Base-by-base conservation (phyloP, 768 basidiomycete genomes). In the Trametes elegans region DNA sequence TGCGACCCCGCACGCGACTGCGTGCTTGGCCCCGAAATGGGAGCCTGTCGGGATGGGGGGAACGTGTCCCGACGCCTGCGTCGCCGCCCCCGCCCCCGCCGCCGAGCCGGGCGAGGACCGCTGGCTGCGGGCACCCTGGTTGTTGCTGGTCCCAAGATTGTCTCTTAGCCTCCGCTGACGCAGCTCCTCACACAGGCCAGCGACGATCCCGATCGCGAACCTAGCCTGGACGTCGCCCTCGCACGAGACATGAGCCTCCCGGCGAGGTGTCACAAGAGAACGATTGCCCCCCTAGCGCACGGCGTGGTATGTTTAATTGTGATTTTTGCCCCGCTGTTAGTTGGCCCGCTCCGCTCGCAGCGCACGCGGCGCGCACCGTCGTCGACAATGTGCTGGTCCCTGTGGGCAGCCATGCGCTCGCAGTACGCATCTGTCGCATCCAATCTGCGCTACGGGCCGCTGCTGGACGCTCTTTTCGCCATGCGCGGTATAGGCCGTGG, bases 121-220 rank as follows among this genome's bases (percentile, higher is more conserved):
- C 27, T 27, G 10, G 10, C 6, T 10, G 36, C 29, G 23, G 28
- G 49, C 27, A 13, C 49, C 39, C 49, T 32, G 39, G 28, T 18
- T 18, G 47, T 27, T 9, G 19, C 13, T 11, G 32, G 51, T 44
- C 42, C 45, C 42, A 52, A 52, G 50, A 52, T 36, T 32, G 42
- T 44, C 32, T 35, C 18, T 35, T 40, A 31, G 40, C 32, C 47
- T 49, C 48, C 35, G 26, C 47, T 49, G 47, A 49, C 47, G 47
- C n/a, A 29, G 43, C 43, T 9, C n/a, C 16, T n/a, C 28, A 16
- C 43, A 29, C 29, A 45, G 45, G 28, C 8, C 14, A 7, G 9
- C 21, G 51, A 38, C 42, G 51, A 53, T 53, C 51, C 42, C 51
- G 51, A 53, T 53, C 51, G 34, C 42, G 42, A 53, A 53, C 51